Percentiles rank a stretch among this genome's conserved stretches.
These are phyloP conservation scores for Parietichytrium sp. DNA, from an alignment of 108 stramenopile species.

Conservation along the genomic window DNA sequence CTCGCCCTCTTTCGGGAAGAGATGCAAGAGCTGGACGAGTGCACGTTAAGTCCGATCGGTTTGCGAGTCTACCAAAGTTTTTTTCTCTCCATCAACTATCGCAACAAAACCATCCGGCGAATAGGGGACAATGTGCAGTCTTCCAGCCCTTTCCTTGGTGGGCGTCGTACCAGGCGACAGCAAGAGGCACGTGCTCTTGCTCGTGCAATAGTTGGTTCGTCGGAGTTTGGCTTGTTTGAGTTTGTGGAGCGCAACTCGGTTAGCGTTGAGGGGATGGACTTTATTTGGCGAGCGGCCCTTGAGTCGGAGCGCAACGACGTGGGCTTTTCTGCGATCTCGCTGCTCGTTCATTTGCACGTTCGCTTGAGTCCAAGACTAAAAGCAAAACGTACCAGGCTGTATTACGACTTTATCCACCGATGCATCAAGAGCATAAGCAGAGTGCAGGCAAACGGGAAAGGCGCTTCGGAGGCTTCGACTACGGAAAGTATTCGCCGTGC, in stretches of 20 bases:
- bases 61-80: constrained; percentile 37
- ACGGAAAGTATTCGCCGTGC: neutral
- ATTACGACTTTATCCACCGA: neutral
- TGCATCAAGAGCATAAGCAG: neutral
- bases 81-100: constrained; percentile 27
- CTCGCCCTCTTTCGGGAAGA: neutral
- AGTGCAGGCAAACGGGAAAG: neutral
- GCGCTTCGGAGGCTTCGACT: neutral
- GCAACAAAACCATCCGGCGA: neutral
- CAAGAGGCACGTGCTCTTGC: neutral
- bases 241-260: neutral
- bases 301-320: constrained; percentile 10
- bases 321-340: neutral
- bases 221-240: neutral
- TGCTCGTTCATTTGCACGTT: constrained; percentile 19
- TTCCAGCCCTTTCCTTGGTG: neutral
- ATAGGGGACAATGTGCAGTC: too few relatives aligned
- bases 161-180: neutral
- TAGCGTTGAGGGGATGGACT: neutral
- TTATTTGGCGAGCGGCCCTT: constrained; percentile 12
- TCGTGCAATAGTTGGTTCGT: neutral
- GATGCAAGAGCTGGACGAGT: neutral
- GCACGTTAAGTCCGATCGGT: neutral
- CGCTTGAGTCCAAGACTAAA: neutral
- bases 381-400: neutral